Conservation (phyloP, 768 basidiomycete species). For the Russula ochroleuca region DNA sequence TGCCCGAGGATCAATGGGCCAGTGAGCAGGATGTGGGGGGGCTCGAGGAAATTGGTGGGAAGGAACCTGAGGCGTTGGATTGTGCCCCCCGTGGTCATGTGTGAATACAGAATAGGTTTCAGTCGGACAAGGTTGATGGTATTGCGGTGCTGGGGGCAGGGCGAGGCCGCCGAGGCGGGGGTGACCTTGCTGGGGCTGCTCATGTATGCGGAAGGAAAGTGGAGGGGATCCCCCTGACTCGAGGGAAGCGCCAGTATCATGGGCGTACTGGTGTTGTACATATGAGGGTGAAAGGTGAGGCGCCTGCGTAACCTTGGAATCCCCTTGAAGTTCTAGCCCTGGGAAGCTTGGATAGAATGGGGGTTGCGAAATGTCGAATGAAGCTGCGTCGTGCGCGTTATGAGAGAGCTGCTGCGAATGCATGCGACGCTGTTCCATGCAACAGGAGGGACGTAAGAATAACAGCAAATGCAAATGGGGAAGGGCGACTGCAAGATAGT, state of each 20-base stretch:
- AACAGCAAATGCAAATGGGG: slow-evolving; percentile 1
- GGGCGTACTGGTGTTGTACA: slow-evolving; percentile 2
- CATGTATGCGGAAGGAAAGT: not conserved
- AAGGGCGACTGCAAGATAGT: slow-evolving; percentile 1
- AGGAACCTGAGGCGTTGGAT: not conserved
- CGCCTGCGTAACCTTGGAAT: slow-evolving; percentile 7
- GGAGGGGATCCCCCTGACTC: slow-evolving; percentile 5
- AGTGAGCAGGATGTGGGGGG: not conserved
- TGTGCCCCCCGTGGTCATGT: slow-evolving; percentile 5
- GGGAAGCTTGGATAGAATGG: slow-evolving; percentile 6
- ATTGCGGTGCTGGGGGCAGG: slow-evolving; percentile 5
- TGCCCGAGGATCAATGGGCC: not conserved
- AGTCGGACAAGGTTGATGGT: slow-evolving; percentile 13
- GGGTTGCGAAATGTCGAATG: slow-evolving; percentile 13
- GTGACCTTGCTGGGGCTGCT: slow-evolving; percentile 1
- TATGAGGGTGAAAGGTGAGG: slow-evolving; percentile 4
- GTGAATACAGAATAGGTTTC: slow-evolving; percentile 6
- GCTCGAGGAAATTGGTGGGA: slow-evolving; percentile 5
- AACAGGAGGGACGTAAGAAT: not conserved
- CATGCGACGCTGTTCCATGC: slow-evolving; percentile 15
- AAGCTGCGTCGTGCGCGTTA: not conserved
- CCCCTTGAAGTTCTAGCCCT: not conserved
- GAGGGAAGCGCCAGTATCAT: slow-evolving; percentile 6
- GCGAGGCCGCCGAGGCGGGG: not conserved
- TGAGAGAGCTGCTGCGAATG: slow-evolving; percentile 12